phyloP scores from a whole-genome alignment of 768 basidiomycete genomes.

The Tylopilus sp. region DNA sequence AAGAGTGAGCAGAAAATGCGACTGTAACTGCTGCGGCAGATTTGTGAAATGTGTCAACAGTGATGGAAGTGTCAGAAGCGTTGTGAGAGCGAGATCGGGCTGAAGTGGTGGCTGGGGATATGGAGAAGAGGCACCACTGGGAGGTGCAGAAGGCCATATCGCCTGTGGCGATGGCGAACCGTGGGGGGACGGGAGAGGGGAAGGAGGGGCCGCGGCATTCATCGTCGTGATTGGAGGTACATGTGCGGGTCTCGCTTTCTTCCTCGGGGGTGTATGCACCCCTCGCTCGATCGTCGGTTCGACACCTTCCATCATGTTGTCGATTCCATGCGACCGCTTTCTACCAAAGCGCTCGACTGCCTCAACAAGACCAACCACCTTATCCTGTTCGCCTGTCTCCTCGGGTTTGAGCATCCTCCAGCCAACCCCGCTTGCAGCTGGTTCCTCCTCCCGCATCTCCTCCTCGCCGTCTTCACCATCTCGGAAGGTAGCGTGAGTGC shows the following conservation, averaged over 20 bases:
- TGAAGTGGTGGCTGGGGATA: conserved; percentile 69
- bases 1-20: conserved; percentile 89
- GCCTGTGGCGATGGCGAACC: conserved; percentile 75
- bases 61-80: conserved; percentile 81
- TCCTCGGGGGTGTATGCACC: conserved; percentile 56
- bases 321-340: conserved; percentile 52
- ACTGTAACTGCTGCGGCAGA: conserved; percentile 81
- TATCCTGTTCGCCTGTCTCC: conserved; percentile 46
- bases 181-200: conserved; percentile 81
- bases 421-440: conserved; percentile 58
- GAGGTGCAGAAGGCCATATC: conserved; percentile 79
- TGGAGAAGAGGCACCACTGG: conserved; percentile 75
- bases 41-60: conserved; percentile 77
- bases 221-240: conserved; percentile 60
- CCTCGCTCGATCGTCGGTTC: conserved; percentile 51
- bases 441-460: conserved; percentile 72
- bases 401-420: conserved; percentile 77
- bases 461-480: conserved; percentile 62
- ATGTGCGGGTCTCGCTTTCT: conserved; percentile 67
- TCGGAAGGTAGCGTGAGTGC: conserved; percentile 74
- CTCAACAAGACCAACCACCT: conserved; percentile 65
- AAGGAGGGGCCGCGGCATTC: conserved; percentile 75
- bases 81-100: conserved; percentile 77
- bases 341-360: conserved; percentile 79
- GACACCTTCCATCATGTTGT: conserved; percentile 72